Percentiles rank a stretch among this genome's conserved stretches.
These are phyloP conservation scores for Moesziomyces antarcticus DNA, from an alignment of 1,284 basidiomycete genomes.

Conservation along the genomic window DNA sequence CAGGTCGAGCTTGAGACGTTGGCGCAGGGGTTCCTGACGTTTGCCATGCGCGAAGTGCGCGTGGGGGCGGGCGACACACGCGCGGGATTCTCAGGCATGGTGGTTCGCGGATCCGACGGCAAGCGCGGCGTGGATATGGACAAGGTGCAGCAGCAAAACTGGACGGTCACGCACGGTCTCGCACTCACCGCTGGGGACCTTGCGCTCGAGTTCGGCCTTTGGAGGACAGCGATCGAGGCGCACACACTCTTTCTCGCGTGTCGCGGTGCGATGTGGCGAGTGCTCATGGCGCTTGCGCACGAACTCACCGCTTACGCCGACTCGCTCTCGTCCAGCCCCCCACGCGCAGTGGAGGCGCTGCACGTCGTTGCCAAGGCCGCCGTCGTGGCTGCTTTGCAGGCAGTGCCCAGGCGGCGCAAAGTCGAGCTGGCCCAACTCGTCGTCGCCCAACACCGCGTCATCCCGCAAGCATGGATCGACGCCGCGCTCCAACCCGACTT, in stretches of 20 bases:
- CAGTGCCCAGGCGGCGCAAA: conserved; percentile 8
- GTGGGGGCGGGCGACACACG: conserved; percentile 32
- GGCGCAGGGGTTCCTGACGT: conserved; percentile 18
- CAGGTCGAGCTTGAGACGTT: conserved; percentile 2
- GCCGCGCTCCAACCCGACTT: background rate
- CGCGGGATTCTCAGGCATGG: conserved; percentile 26
- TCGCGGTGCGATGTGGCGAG: conserved; percentile 40
- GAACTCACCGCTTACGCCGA: conserved; percentile 18
- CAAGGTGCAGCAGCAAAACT: conserved; percentile 28
- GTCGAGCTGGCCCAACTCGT: conserved; percentile 16
- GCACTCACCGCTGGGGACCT: conserved; percentile 35
- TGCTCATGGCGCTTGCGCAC: conserved; percentile 22
- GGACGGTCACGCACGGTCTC: conserved; percentile 36
- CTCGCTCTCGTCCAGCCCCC: background rate
- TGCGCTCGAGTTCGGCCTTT: conserved; percentile 22
- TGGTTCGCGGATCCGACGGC: background rate
- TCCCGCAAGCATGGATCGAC: conserved; percentile 9
- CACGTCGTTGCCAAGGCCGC: conserved; percentile 18
- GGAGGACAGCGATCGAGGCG: conserved; percentile 31
- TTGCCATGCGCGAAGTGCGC: conserved; percentile 33
- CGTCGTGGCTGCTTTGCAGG: conserved; percentile 25
- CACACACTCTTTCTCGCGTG: conserved; percentile 33
- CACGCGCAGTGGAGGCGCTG: conserved; percentile 1
- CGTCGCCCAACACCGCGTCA: conserved; percentile 6
- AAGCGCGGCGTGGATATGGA: conserved; percentile 12